Evolutionary conservation across 2,329 filamentous ascomycete species (phyloP).

Genomic region (Xylariaceae sp.): DNA sequence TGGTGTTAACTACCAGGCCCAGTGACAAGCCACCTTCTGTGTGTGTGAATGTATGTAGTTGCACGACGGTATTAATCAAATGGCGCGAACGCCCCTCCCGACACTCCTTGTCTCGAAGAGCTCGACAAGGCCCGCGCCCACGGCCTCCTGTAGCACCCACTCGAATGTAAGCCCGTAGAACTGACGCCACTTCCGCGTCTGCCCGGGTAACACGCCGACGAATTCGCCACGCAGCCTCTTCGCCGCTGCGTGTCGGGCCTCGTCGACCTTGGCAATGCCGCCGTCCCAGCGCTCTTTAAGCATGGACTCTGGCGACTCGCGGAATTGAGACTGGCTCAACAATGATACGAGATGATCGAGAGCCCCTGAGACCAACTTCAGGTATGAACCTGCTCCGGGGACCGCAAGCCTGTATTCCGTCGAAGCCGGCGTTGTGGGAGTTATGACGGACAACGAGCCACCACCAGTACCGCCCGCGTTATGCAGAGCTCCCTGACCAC

Average conservation of each 20-base stretch:
- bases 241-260: constrained; percentile 36
- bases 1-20: too few species aligned
- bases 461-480: constrained; percentile 52
- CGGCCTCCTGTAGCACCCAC: constrained; percentile 66
- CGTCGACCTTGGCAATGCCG: constrained; percentile 46
- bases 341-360: constrained; percentile 57
- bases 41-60: neutral
- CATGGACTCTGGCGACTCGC: constrained; percentile 57
- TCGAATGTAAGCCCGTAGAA: constrained; percentile 66
- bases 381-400: constrained; percentile 60
- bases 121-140: constrained; percentile 65
- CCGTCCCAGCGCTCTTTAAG: constrained; percentile 68
- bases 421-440: constrained; percentile 37
- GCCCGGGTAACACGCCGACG: constrained; percentile 51
- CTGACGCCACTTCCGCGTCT: constrained; percentile 64
- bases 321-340: constrained; percentile 53
- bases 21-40: neutral
- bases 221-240: constrained; percentile 53
- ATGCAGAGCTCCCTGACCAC: constrained; percentile 60
- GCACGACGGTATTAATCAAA: constrained; percentile 24
- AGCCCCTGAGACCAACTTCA: constrained; percentile 59
- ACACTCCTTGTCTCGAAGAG: constrained; percentile 70
- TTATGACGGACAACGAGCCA: constrained; percentile 40
- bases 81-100: constrained; percentile 56
- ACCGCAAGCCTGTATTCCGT: constrained; percentile 53